Evolutionary conservation across 257 asterid species (phyloP).

Genomic region (Solanum appendiculatum): DNA sequence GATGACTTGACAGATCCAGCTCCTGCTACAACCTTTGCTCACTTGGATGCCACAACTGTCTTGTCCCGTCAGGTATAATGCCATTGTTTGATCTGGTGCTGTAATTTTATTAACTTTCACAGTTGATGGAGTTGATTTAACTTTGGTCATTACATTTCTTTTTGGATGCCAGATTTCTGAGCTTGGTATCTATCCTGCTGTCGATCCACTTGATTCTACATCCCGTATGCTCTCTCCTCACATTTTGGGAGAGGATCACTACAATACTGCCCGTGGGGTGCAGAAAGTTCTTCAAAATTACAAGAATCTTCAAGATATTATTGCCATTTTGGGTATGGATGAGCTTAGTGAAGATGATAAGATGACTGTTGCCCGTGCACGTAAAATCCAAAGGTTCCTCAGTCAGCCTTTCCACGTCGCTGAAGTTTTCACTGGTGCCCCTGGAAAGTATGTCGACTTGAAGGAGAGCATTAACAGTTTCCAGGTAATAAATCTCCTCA

Average conservation of each 20-base stretch:
- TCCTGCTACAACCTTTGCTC: slow-evolving; percentile 98
- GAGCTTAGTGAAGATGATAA: slow-evolving; percentile 99
- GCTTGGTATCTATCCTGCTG: slow-evolving; percentile 99
- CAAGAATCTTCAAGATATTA: slow-evolving; percentile 98
- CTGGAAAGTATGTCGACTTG: slow-evolving; percentile 92
- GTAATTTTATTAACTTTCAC: neutral
- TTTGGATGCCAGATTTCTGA: slow-evolving; percentile 66
- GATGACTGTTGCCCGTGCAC: slow-evolving; percentile 96
- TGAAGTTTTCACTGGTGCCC: slow-evolving; percentile 98
- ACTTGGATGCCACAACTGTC: slow-evolving; percentile 99
- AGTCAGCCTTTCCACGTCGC: slow-evolving; percentile 99
- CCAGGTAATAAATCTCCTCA: slow-evolving; percentile 48
- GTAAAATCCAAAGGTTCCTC: slow-evolving; percentile 77
- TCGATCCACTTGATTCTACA: slow-evolving; percentile 92
- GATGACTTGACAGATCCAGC: slow-evolving; percentile 99
- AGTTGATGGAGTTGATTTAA: neutral
- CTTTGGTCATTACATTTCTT: neutral
- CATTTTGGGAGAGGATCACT: slow-evolving; percentile 92
- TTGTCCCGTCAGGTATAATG: slow-evolving; percentile 66
- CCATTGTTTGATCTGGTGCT: neutral
- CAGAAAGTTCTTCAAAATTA: slow-evolving; percentile 93
- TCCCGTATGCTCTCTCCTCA: slow-evolving; percentile 99
- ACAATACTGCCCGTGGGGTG: slow-evolving; percentile 97
- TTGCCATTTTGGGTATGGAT: slow-evolving; percentile 97
- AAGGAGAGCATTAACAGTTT: slow-evolving; percentile 87